Conservation (phyloP, 495 filamentous ascomycete genomes). For the Thermothielavioides terrestris region DNA sequence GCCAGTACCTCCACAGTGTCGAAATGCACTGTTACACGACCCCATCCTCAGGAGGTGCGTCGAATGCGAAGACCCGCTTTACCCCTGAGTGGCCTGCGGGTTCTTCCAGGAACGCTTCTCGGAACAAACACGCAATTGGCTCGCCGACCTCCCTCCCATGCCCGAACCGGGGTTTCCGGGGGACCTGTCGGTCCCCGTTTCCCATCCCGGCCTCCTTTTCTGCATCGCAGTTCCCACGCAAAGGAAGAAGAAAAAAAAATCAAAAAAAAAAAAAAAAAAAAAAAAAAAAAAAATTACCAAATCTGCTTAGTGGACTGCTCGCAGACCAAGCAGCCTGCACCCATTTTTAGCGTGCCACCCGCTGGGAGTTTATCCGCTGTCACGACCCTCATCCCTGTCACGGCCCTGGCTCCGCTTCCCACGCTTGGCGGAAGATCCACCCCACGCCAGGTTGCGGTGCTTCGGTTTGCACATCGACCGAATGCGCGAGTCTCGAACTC, state of each 20-base stretch:
- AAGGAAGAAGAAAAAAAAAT: too few relatives aligned
- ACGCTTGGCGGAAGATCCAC: too few relatives aligned
- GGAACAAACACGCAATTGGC: slow-evolving; percentile 1
- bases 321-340: too few relatives aligned
- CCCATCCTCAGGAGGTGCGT: not conserved
- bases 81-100: not conserved
- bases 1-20: too few relatives aligned
- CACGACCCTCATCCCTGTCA: not conserved
- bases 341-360: not conserved
- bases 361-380: not conserved
- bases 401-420: not conserved
- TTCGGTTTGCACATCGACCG: not conserved
- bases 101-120: slow-evolving; percentile 4
- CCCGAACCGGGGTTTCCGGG: not conserved
- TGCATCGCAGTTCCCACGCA: not conserved
- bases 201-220: not conserved
- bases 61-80: not conserved
- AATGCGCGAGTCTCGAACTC: not conserved
- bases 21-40: not conserved
- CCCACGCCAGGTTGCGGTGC: too few relatives aligned
- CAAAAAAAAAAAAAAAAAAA: too few relatives aligned
- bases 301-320: too few relatives aligned
- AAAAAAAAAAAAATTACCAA: too few relatives aligned
- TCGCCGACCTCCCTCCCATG: not conserved
- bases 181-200: not conserved